Percentiles rank a stretch among this genome's conserved stretches.
Conservation (phyloP, 805 yeast species). For the Candida xyloterini region DNA sequence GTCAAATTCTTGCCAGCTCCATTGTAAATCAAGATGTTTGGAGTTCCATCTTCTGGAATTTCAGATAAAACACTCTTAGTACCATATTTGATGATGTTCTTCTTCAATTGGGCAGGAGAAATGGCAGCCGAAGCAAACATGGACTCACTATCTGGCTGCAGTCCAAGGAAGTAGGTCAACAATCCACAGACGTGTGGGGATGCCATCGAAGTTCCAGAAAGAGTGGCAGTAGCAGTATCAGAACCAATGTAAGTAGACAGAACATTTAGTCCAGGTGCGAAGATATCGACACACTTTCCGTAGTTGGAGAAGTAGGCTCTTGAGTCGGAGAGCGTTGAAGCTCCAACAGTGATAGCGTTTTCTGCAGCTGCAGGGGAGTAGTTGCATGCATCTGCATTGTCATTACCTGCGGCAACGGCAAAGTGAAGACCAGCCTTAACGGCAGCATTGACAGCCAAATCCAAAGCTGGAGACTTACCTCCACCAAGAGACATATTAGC, state of each 20-base stretch:
- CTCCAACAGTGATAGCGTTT: slow-evolving; percentile 90
- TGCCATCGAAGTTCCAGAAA: slow-evolving; percentile 98
- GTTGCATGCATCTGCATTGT: slow-evolving; percentile 88
- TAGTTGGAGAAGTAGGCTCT: slow-evolving; percentile 95
- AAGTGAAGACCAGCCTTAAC: slow-evolving; percentile 84
- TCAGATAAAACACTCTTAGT: slow-evolving; percentile 58
- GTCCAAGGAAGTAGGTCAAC: slow-evolving; percentile 81
- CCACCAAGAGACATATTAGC: slow-evolving; percentile 96
- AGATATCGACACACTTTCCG: slow-evolving; percentile 94
- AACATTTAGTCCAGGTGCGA: slow-evolving; percentile 93
- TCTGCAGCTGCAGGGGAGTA: slow-evolving; percentile 88
- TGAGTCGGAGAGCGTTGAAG: slow-evolving; percentile 80
- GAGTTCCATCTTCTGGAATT: slow-evolving; percentile 65
- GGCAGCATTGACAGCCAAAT: slow-evolving; percentile 86
- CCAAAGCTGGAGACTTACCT: slow-evolving; percentile 84
- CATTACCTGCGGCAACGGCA: slow-evolving; percentile 97
- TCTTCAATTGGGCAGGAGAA: slow-evolving; percentile 73
- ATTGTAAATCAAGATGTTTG: slow-evolving; percentile 72
- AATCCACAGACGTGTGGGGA: slow-evolving; percentile 95
- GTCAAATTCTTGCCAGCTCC: slow-evolving; percentile 76
- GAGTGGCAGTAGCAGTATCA: slow-evolving; percentile 68
- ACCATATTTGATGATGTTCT: slow-evolving; percentile 67
- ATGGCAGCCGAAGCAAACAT: slow-evolving; percentile 57
- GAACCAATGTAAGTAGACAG: slow-evolving; percentile 83
- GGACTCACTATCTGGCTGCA: slow-evolving; percentile 73